A percentile compares a stretch with the other conserved stretches of the same genome.
Conservation (phyloP, 345 rosid genomes). For the Moringa oleifera region DNA sequence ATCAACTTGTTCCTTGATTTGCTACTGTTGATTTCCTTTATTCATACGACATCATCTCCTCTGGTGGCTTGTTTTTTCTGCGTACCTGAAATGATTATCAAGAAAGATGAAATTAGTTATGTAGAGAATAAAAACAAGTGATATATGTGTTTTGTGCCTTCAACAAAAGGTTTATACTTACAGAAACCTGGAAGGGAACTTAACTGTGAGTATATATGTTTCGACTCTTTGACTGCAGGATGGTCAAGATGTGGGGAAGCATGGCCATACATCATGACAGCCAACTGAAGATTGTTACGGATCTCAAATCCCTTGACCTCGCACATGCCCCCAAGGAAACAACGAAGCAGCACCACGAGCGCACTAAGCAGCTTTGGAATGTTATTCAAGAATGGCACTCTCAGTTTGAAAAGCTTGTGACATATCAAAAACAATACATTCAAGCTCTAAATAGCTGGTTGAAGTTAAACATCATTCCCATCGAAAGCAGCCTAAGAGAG, state of each 20-base stretch:
- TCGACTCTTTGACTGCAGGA: slow-evolving; percentile 35
- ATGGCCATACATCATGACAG: slow-evolving; percentile 64
- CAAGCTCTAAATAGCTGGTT: slow-evolving; percentile 61
- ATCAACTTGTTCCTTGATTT: no score
- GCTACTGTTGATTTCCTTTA: neutral
- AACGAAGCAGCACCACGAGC: slow-evolving; percentile 65
- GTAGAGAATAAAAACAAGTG: no score
- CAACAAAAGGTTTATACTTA: neutral
- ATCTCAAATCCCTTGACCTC: slow-evolving; percentile 62
- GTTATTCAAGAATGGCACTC: slow-evolving; percentile 67
- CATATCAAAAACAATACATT: slow-evolving; percentile 73
- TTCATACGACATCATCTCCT: neutral
- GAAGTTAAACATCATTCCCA: slow-evolving; percentile 68
- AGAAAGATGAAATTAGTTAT: no score
- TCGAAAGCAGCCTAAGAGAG: slow-evolving; percentile 66
- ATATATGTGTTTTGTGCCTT: neutral
- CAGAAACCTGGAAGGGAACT: slow-evolving; percentile 8
- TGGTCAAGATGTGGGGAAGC: slow-evolving; percentile 85
- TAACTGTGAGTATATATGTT: slow-evolving; percentile 4
- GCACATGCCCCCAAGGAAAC: slow-evolving; percentile 62
- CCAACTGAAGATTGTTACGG: slow-evolving; percentile 58
- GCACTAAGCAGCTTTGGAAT: slow-evolving; percentile 55
- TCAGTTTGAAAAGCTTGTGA: slow-evolving; percentile 65
- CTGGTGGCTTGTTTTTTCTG: no score
- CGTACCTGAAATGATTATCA: no score